Percentiles rank a stretch among this genome's conserved stretches.
Evolutionary conservation across 2,329 filamentous ascomycete genomes (phyloP).

Genomic region (Colletotrichum sp.): DNA sequence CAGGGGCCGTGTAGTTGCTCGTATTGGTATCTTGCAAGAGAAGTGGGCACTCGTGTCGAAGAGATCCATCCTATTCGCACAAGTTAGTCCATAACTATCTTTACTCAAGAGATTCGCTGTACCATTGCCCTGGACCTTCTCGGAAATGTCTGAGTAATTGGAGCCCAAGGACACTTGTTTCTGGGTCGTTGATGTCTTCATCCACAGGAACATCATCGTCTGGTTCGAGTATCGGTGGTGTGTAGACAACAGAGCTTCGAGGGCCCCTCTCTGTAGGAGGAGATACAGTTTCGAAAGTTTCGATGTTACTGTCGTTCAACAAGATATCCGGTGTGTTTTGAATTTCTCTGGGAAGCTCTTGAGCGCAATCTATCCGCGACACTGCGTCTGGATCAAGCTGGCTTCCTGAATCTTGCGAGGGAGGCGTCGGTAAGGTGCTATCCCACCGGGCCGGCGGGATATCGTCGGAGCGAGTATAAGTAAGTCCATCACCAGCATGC

Average conservation of each 20-base stretch:
- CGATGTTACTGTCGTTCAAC: background rate
- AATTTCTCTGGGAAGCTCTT: background rate
- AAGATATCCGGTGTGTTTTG: background rate
- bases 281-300: background rate
- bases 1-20: conserved; percentile 53
- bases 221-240: background rate
- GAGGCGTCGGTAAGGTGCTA: background rate
- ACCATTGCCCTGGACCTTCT: conserved; percentile 4
- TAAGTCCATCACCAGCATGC: background rate
- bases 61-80: conserved; percentile 48
- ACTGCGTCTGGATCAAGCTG: background rate
- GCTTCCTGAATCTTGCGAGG: background rate
- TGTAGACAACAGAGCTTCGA: background rate
- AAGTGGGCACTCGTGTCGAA: conserved; percentile 64
- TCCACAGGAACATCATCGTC: background rate
- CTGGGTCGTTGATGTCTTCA: background rate
- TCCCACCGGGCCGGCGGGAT: background rate
- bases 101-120: background rate
- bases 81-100: background rate
- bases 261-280: too few species aligned
- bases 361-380: background rate
- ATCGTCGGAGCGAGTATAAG: background rate
- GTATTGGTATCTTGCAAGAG: conserved; percentile 62
- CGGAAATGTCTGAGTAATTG: conserved; percentile 1
- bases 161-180: background rate